Conservation (phyloP, 1,139 yeast species). For the Saccharomyces hybrid region DNA sequence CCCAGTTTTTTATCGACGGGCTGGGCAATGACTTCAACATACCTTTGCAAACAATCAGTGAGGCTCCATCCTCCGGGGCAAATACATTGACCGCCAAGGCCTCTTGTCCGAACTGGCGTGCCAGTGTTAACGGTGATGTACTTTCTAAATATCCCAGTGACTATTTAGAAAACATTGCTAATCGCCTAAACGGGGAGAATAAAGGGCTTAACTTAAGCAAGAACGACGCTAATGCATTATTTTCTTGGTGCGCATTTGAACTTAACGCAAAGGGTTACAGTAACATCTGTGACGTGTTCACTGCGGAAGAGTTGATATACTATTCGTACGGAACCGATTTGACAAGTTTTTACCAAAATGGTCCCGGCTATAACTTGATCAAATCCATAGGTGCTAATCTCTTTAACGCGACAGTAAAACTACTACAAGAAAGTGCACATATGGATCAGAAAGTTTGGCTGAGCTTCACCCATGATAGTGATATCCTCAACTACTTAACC, state of each 20-base stretch:
- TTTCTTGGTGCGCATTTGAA: slow-evolving; percentile 52
- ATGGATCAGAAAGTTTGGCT: slow-evolving; percentile 33
- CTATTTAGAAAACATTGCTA: slow-evolving; percentile 35
- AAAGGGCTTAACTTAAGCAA: slow-evolving; percentile 39
- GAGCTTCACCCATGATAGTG: slow-evolving; percentile 55
- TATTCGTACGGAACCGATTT: slow-evolving; percentile 44
- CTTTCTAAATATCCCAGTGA: slow-evolving; percentile 19
- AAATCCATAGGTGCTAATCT: slow-evolving; percentile 43
- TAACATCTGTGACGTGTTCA: slow-evolving; percentile 47
- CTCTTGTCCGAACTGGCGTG: slow-evolving; percentile 29
- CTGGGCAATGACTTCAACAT: slow-evolving; percentile 11
- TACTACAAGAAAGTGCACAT: slow-evolving; percentile 21
- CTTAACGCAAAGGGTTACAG: slow-evolving; percentile 48
- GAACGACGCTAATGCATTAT: slow-evolving; percentile 39
- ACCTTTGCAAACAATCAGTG: slow-evolving; percentile 27
- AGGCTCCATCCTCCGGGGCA: slow-evolving; percentile 35
- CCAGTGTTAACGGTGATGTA: slow-evolving; percentile 19
- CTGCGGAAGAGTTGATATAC: slow-evolving; percentile 46
- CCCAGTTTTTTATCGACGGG: slow-evolving; percentile 11
- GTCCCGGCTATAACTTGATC: slow-evolving; percentile 45
- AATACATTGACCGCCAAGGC: slow-evolving; percentile 35
- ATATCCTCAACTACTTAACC: slow-evolving; percentile 43
- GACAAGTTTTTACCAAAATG: slow-evolving; percentile 43
- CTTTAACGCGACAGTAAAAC: slow-evolving; percentile 38
- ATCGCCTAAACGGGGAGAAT: slow-evolving; percentile 36